Base-by-base conservation (phyloP, 768 basidiomycete genomes). In the Cytidiella melzeri region DNA sequence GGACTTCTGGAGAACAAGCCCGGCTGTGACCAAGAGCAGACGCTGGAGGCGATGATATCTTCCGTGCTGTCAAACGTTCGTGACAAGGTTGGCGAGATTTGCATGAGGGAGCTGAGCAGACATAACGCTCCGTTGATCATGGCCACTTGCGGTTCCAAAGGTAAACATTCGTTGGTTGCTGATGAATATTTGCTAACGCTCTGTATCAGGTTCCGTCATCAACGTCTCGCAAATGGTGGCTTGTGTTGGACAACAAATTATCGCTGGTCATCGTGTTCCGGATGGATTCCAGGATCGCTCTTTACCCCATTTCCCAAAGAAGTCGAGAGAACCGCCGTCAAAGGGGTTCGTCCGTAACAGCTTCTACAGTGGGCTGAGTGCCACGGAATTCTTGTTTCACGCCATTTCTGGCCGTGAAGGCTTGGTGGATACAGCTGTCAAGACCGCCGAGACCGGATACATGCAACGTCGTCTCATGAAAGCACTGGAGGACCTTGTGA, bases 151-250 rank as follows among this genome's bases (percentile, higher is more conserved):
- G 95, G 95, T 65, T 98, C 96, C 4, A 98, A 98, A 77, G 96
- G 95, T 89, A 48, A 41, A 19, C 30, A 19, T 24, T 34, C 18
- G 38, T 28, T 18, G 39, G 48, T 23, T 9, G 30, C 5, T 24
- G 43, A 43, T 3, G 10, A 7, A 46, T 36, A 50, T 39, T 7
- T 46, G 71, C 25, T 27, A 36, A 45, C 23, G 45, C 27, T 1
- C 5, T 9, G 1, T n/a, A 37, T n/a, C 53, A 87, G 95, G 96
- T 66, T 98, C 96, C 61, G 90, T 92, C 54, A 95, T 99, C 69
- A 99, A 99, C 68, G 96, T 99, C 48, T 95, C 92, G 20, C 96
- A 99, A 70, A 99, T 99, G 96, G 95, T 98, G 46, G 96, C 95
- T 62, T 97, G 95, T 80, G 96, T 99, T 57, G 96, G 96, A 4